Evolutionary conservation across 2,329 filamentous ascomycete species (phyloP).

Genomic region (Cladophialophora exuberans): DNA sequence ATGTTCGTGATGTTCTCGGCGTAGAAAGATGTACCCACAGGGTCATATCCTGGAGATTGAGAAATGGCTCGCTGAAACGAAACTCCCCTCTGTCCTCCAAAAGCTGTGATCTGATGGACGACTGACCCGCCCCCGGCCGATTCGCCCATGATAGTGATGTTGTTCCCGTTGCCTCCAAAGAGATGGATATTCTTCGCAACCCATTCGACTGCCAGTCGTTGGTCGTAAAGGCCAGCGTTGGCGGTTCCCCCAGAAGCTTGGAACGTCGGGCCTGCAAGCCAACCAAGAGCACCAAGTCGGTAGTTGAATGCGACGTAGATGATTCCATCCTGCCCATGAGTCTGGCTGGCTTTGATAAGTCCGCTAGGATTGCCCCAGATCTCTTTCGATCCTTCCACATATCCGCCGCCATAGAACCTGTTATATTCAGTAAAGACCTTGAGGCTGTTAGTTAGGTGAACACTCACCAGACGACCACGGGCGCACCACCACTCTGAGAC

Average conservation of each 20-base stretch:
- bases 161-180: slow-evolving; percentile 58
- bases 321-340: slow-evolving; percentile 42
- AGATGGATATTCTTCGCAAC: slow-evolving; percentile 56
- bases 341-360: slow-evolving; percentile 46
- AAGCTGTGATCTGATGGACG: slow-evolving; percentile 59
- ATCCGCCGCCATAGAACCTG: slow-evolving; percentile 54
- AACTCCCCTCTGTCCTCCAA: slow-evolving; percentile 43
- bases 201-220: slow-evolving; percentile 61
- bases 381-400: slow-evolving; percentile 45
- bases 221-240: slow-evolving; percentile 58
- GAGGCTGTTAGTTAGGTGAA: slow-evolving; percentile 22
- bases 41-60: slow-evolving; percentile 48
- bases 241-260: slow-evolving; percentile 45
- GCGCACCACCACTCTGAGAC: slow-evolving; percentile 31
- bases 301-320: slow-evolving; percentile 55
- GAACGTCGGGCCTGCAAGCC: slow-evolving; percentile 50
- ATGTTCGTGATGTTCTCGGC: slow-evolving; percentile 45
- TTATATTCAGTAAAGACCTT: neutral
- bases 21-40: slow-evolving; percentile 37
- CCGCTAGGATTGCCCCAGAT: slow-evolving; percentile 41
- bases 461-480: slow-evolving; percentile 41
- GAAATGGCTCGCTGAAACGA: slow-evolving; percentile 46
- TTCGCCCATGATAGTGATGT: slow-evolving; percentile 56
- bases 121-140: slow-evolving; percentile 58
- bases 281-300: slow-evolving; percentile 54